Evolutionary conservation across 345 rosid species (phyloP).

Genomic region (Pistacia atlantica): DNA sequence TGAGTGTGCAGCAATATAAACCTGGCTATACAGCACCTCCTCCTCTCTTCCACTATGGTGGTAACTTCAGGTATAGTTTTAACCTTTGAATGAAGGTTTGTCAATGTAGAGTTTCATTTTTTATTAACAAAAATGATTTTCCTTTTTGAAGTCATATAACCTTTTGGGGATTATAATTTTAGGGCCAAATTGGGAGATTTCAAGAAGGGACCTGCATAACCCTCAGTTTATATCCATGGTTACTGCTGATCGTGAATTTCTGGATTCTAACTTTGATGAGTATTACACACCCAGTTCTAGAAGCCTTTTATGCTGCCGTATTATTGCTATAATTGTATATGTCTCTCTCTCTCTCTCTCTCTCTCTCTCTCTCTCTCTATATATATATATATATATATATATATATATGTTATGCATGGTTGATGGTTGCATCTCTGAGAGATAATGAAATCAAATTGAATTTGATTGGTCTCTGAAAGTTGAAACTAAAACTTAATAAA

Average conservation of each 20-base stretch:
- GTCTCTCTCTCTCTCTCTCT: constrained; percentile 25
- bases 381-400: not conserved
- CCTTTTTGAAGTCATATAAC: not conserved
- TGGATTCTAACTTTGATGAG: constrained; percentile 50
- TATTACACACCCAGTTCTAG: constrained; percentile 46
- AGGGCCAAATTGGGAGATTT: constrained; percentile 72
- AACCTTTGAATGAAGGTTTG: not conserved
- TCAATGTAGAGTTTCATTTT: not conserved
- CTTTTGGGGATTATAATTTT: not conserved
- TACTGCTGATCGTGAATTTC: constrained; percentile 35
- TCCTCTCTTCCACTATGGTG: constrained; percentile 54
- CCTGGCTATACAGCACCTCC: constrained; percentile 68
- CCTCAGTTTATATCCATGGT: constrained; percentile 52
- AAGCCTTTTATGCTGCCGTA: constrained; percentile 71
- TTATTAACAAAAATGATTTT: not conserved
- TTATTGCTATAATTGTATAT: constrained; percentile 64
- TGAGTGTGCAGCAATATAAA: constrained; percentile 57
- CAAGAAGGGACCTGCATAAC: constrained; percentile 49
- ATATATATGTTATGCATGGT: not conserved
- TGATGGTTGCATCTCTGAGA: not conserved
- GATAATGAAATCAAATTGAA: not conserved
- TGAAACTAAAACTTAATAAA: not conserved
- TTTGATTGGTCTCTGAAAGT: constrained; percentile 2
- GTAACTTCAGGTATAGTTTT: constrained; percentile 56
- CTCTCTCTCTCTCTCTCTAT: not conserved